Percentiles rank a stretch among this genome's conserved stretches.
Conservation (phyloP, 192 early-diverging fungal genomes). For the Rhizophagus prolifer region DNA sequence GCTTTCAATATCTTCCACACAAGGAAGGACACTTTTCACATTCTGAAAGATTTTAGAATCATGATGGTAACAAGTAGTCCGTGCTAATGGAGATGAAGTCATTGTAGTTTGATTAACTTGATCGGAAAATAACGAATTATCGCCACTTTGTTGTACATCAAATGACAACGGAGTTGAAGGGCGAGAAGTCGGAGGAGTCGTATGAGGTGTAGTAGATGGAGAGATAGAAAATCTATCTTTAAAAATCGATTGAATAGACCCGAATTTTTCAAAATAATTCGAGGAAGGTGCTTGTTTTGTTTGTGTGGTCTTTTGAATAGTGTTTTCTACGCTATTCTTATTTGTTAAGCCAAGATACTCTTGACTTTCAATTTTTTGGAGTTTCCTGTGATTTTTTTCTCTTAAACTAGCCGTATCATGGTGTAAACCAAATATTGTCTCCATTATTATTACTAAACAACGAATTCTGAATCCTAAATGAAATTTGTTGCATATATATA, state of each 20-base stretch:
- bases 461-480: neutral
- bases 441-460: neutral
- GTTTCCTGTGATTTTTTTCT: neutral
- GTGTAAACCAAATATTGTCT: constrained; percentile 6
- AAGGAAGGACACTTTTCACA: neutral
- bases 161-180: neutral
- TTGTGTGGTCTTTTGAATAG: neutral
- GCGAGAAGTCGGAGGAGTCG: neutral
- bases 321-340: neutral
- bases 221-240: neutral
- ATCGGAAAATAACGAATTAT: neutral
- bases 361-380: neutral
- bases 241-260: neutral
- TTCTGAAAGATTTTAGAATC: neutral
- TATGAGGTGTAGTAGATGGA: neutral
- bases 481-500: neutral
- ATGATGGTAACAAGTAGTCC: neutral
- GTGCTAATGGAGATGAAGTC: neutral
- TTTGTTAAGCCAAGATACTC: neutral
- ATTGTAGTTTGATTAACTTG: neutral
- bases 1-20: neutral
- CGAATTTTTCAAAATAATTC: neutral
- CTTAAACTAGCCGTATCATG: constrained; percentile 11
- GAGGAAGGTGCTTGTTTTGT: neutral
- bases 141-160: neutral